phyloP scores from a whole-genome alignment of 495 filamentous ascomycete species.

The Aeminium ludgeri region DNA sequence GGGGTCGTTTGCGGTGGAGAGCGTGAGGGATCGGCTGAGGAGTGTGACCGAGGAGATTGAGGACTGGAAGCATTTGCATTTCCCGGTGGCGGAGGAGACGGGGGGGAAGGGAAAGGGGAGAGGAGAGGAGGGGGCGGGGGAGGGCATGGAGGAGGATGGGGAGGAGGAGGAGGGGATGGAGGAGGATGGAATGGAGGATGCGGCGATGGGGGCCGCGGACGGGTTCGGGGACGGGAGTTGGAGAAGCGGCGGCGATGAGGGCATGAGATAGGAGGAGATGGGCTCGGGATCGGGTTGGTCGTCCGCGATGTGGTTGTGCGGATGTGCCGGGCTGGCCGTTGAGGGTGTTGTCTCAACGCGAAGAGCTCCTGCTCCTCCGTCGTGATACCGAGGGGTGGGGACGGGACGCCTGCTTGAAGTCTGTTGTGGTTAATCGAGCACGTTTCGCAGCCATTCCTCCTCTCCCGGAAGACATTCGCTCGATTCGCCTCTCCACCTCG shows the following conservation, averaged over 20 bases:
- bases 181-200: background rate
- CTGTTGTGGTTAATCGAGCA: too few relatives aligned
- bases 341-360: too few relatives aligned
- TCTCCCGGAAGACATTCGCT: too few relatives aligned
- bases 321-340: too few relatives aligned
- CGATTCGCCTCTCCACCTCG: too few relatives aligned
- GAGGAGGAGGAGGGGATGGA: slow-evolving; percentile 2
- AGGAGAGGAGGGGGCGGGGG: slow-evolving; percentile 2
- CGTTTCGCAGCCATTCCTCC: too few relatives aligned
- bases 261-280: slow-evolving; percentile 4
- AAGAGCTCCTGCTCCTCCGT: too few relatives aligned
- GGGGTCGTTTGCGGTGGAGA: slow-evolving; percentile 89
- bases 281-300: too few relatives aligned
- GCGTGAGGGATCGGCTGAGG: slow-evolving; percentile 72
- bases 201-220: background rate
- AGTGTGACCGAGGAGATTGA: slow-evolving; percentile 73
- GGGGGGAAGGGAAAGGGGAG: slow-evolving; percentile 5
- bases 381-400: too few relatives aligned
- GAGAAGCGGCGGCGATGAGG: background rate
- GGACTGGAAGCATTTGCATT: slow-evolving; percentile 29
- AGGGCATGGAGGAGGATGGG: slow-evolving; percentile 3
- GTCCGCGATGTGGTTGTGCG: too few relatives aligned
- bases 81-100: slow-evolving; percentile 20
- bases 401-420: too few relatives aligned
- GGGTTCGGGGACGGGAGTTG: background rate